These are phyloP conservation scores for Claviceps maximensis DNA, from an alignment of 2,329 filamentous ascomycete genomes.

Conservation along the genomic window DNA sequence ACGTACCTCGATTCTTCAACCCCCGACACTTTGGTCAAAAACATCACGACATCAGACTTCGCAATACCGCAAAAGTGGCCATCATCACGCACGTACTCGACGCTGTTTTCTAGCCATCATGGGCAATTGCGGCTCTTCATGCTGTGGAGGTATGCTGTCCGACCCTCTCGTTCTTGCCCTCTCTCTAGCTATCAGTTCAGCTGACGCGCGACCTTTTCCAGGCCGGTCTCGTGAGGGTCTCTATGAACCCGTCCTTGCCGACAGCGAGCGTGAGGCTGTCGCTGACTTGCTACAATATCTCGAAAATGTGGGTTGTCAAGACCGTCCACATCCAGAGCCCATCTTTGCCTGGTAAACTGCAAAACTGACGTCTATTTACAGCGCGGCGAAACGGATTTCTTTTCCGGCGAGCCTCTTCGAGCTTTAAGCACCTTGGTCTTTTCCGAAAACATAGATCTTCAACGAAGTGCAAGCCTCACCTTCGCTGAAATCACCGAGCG, in stretches of 20 bases:
- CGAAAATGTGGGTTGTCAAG: constrained; percentile 57
- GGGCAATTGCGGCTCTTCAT: constrained; percentile 47
- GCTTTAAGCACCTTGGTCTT: constrained; percentile 93
- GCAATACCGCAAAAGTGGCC: background rate
- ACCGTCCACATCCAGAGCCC: background rate
- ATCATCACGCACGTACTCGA: background rate
- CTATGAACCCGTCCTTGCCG: constrained; percentile 79
- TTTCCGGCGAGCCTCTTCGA: constrained; percentile 84
- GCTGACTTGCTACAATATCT: constrained; percentile 90
- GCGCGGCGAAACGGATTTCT: constrained; percentile 97
- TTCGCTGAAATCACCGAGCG: constrained; percentile 98
- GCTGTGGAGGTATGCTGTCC: constrained; percentile 35
- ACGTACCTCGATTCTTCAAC: background rate
- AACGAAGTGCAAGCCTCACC: constrained; percentile 91
- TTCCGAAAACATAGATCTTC: constrained; percentile 95
- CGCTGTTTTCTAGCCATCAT: constrained; percentile 35
- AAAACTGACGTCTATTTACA: constrained; percentile 23
- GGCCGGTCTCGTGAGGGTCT: constrained; percentile 68
- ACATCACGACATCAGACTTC: background rate
- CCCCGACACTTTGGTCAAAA: background rate
- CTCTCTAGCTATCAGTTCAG: constrained; percentile 1
- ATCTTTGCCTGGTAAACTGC: background rate
- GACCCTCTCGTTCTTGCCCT: constrained; percentile 2
- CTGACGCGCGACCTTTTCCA: constrained; percentile 23
- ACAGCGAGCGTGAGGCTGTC: constrained; percentile 93